Percentiles rank a stretch among this genome's conserved stretches.
phyloP scores from a whole-genome alignment of 306 rosid species.

The Sesbania bispinosa region DNA sequence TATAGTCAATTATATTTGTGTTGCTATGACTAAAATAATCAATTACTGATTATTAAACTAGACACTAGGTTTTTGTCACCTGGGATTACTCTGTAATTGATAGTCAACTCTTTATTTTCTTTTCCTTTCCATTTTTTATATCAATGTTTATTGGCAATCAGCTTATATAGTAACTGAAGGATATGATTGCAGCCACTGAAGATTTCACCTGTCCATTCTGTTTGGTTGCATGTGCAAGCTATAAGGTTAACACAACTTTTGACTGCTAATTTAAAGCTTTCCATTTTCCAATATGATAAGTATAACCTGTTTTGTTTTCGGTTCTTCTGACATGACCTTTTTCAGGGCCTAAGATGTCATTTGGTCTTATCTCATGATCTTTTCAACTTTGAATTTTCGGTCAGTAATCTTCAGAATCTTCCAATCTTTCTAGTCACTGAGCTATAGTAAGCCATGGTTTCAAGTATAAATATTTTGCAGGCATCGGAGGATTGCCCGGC shows the following conservation, averaged over 20 bases:
- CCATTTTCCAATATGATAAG: constrained; percentile 8
- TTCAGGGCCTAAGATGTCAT: constrained; percentile 80
- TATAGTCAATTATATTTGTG: neutral
- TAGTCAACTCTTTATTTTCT: neutral
- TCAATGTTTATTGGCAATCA: neutral
- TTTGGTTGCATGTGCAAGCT: constrained; percentile 68
- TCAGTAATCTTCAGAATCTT: constrained; percentile 44
- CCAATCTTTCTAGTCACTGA: constrained; percentile 8
- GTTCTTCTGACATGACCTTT: constrained; percentile 16
- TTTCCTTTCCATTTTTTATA: neutral
- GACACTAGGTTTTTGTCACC: neutral
- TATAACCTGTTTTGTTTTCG: constrained; percentile 16
- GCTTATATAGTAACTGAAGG: constrained; percentile 23
- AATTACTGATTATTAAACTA: constrained; percentile 8
- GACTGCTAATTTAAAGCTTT: neutral
- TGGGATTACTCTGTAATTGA: neutral
- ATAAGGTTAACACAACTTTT: constrained; percentile 54
- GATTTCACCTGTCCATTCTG: constrained; percentile 85
- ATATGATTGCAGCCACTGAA: constrained; percentile 64
- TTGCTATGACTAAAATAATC: neutral
- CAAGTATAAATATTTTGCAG: constrained; percentile 49
- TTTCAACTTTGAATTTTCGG: constrained; percentile 84
- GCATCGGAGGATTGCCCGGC: constrained; percentile 62
- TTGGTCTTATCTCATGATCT: constrained; percentile 65
- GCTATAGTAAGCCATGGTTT: constrained; percentile 16